Conservation (phyloP, 1,139 yeast species). For the Pneumocystis sp. region DNA sequence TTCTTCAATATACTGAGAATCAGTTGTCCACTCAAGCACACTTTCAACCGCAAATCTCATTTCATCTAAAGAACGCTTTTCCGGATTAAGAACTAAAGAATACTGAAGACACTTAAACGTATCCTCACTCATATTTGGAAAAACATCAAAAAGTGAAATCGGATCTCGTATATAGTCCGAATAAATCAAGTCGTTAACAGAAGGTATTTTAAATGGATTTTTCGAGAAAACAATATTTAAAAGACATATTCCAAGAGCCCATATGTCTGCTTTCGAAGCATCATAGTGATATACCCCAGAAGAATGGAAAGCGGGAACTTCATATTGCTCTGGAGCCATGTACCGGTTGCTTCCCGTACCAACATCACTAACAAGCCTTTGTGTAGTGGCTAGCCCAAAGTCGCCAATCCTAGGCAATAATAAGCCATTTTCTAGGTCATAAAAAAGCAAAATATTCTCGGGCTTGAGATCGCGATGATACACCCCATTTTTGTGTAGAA, state of each 20-base stretch:
- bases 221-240: constrained; percentile 77
- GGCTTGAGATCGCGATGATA: constrained; percentile 89
- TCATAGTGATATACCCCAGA: constrained; percentile 47
- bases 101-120: constrained; percentile 68
- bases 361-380: constrained; percentile 51
- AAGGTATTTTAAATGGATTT: constrained; percentile 75
- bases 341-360: constrained; percentile 90
- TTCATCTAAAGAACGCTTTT: constrained; percentile 51
- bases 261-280: constrained; percentile 76
- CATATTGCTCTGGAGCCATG: constrained; percentile 85
- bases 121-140: constrained; percentile 78
- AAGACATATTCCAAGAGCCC: constrained; percentile 84
- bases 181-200: constrained; percentile 70
- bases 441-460: constrained; percentile 60
- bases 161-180: constrained; percentile 75
- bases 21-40: constrained; percentile 63
- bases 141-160: constrained; percentile 82
- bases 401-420: constrained; percentile 55
- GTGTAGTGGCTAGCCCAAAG: constrained; percentile 72
- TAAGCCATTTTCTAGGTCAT: constrained; percentile 31
- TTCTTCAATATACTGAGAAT: constrained; percentile 52
- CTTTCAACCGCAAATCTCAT: constrained; percentile 46
- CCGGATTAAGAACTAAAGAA: constrained; percentile 73
- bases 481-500: constrained; percentile 51
- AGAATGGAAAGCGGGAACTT: constrained; percentile 16